These are phyloP conservation scores for Salix purpurea DNA, from an alignment of 345 rosid species.

Conservation along the genomic window DNA sequence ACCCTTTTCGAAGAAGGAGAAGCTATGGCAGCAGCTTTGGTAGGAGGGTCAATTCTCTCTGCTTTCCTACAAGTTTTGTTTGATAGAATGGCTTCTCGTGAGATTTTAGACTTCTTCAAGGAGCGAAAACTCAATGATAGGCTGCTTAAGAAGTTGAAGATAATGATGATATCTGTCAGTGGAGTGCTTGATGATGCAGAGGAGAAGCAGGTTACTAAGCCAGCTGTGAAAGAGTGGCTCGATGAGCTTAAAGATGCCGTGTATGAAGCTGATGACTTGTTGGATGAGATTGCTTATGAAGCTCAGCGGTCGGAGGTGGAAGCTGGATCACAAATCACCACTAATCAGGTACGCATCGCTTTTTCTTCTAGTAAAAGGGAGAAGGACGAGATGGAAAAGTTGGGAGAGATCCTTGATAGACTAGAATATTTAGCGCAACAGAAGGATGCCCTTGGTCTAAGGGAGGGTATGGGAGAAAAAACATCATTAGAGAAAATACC, in stretches of 20 bases:
- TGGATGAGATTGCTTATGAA: slow-evolving; percentile 12
- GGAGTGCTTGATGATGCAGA: not conserved
- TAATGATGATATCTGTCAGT: not conserved
- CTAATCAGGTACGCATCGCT: not conserved
- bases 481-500: not conserved
- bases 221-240: slow-evolving; percentile 4
- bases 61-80: not conserved
- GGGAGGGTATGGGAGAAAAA: slow-evolving; percentile 1
- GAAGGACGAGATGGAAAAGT: not conserved
- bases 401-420: slow-evolving; percentile 1
- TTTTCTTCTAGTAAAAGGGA: not conserved
- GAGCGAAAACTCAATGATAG: not conserved
- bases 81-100: not conserved
- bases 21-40: not conserved
- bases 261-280: slow-evolving; percentile 5
- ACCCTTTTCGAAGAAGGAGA: not conserved
- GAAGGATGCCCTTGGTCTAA: slow-evolving; percentile 15
- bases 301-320: not conserved
- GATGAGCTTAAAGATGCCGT: slow-evolving; percentile 6
- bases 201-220: slow-evolving; percentile 7
- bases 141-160: not conserved
- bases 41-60: not conserved
- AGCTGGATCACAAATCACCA: not conserved
- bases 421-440: slow-evolving; percentile 9
- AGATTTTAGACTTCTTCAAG: not conserved